phyloP scores from a whole-genome alignment of 768 basidiomycete species.

The Lactarius quietus region DNA sequence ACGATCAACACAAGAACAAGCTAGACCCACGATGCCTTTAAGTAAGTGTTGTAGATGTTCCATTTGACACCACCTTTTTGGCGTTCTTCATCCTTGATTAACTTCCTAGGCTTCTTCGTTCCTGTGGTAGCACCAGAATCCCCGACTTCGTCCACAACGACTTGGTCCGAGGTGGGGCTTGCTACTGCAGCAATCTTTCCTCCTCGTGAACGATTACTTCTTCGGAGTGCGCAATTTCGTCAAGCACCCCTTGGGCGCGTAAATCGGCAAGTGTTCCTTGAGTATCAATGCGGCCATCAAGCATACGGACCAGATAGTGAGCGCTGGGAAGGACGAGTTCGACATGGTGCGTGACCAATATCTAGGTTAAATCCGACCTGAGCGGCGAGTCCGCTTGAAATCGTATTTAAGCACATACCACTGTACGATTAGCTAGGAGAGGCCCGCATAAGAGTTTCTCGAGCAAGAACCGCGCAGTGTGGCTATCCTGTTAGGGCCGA shows the following conservation, averaged over 20 bases:
- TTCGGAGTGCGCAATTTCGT: slow-evolving; percentile 53
- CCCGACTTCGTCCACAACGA: slow-evolving; percentile 28
- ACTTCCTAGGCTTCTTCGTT: slow-evolving; percentile 62
- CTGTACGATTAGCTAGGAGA: slow-evolving; percentile 63
- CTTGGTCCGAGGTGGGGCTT: slow-evolving; percentile 32
- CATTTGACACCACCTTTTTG: slow-evolving; percentile 82
- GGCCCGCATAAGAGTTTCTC: slow-evolving; percentile 65
- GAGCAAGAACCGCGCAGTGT: slow-evolving; percentile 60
- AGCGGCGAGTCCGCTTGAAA: neutral
- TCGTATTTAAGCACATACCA: slow-evolving; percentile 38
- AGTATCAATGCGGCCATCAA: slow-evolving; percentile 76
- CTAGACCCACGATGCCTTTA: slow-evolving; percentile 61
- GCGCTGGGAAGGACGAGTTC: slow-evolving; percentile 76
- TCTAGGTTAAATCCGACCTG: slow-evolving; percentile 33
- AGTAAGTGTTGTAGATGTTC: slow-evolving; percentile 57
- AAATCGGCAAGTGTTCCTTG: slow-evolving; percentile 69
- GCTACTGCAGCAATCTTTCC: slow-evolving; percentile 28
- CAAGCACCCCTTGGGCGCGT: slow-evolving; percentile 55
- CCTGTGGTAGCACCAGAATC: slow-evolving; percentile 32
- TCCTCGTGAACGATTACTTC: slow-evolving; percentile 49
- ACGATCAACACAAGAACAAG: neutral
- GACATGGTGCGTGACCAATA: slow-evolving; percentile 80
- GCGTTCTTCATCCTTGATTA: slow-evolving; percentile 79
- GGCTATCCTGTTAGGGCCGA: slow-evolving; percentile 49
- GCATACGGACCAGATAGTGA: slow-evolving; percentile 70